phyloP scores from a whole-genome alignment of 2,329 filamentous ascomycete species.

The Plectosphaerella plurivora region DNA sequence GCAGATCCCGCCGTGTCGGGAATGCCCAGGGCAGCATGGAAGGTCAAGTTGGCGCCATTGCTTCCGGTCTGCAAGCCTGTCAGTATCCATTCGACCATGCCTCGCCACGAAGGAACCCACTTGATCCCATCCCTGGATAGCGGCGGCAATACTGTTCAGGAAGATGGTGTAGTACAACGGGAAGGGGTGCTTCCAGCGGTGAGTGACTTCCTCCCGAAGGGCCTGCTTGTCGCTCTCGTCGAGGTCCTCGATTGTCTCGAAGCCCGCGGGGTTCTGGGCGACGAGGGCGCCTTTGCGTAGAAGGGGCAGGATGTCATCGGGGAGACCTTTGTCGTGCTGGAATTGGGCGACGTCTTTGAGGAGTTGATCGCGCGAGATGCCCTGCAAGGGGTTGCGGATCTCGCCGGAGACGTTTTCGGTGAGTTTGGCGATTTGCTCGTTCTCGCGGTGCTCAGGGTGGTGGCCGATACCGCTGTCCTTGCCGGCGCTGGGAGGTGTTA shows the following conservation, averaged over 20 bases:
- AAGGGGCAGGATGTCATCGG: constrained; percentile 35
- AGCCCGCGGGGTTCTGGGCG: constrained; percentile 44
- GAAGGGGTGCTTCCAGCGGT: constrained; percentile 45
- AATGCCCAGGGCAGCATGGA: constrained; percentile 39
- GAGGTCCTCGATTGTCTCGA: constrained; percentile 41
- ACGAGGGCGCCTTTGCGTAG: constrained; percentile 42
- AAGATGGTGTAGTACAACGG: constrained; percentile 44
- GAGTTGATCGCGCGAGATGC: constrained; percentile 45
- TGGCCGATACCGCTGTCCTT: background rate
- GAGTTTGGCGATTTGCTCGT: background rate
- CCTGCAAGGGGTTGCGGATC: constrained; percentile 43
- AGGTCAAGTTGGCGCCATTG: constrained; percentile 44
- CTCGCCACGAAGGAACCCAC: background rate
- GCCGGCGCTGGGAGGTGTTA: background rate
- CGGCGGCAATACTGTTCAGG: constrained; percentile 48
- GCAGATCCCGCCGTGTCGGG: constrained; percentile 20
- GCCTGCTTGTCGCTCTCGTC: constrained; percentile 34
- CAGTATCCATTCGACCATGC: background rate
- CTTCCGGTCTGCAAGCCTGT: constrained; percentile 29
- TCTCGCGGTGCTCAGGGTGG: background rate
- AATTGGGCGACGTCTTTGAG: constrained; percentile 22
- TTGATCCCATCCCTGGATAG: constrained; percentile 46
- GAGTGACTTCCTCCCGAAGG: constrained; percentile 37
- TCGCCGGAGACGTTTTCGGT: background rate
- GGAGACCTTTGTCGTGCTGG: constrained; percentile 42